Evolutionary conservation across 2,329 filamentous ascomycete species (phyloP).

Genomic region (Diaporthe caulivora): DNA sequence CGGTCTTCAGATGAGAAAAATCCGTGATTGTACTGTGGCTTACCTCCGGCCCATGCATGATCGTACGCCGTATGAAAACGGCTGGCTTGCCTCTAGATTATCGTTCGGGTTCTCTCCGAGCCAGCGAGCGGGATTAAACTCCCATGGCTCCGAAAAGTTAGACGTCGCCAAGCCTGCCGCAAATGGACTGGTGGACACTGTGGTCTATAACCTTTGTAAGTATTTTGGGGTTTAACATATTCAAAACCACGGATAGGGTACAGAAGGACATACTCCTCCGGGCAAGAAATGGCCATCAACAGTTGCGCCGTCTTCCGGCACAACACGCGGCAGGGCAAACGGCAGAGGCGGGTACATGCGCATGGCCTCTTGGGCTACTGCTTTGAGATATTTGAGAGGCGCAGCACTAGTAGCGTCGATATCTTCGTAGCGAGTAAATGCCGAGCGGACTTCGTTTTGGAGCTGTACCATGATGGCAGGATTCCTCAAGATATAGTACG

Average conservation of each 20-base stretch:
- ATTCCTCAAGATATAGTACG: conserved; percentile 47
- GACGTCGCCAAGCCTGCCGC: conserved; percentile 39
- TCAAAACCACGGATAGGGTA: background rate
- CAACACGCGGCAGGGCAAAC: conserved; percentile 35
- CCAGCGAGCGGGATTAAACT: conserved; percentile 43
- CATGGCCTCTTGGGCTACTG: conserved; percentile 38
- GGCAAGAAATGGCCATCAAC: conserved; percentile 41
- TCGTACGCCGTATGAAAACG: conserved; percentile 35
- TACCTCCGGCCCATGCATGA: conserved; percentile 36
- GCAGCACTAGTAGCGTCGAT: conserved; percentile 38
- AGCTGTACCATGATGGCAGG: conserved; percentile 42
- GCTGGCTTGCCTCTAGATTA: conserved; percentile 42
- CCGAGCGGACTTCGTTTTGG: conserved; percentile 43
- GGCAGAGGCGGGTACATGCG: conserved; percentile 39
- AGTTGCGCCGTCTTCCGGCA: conserved; percentile 34
- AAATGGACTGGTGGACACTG: conserved; percentile 41
- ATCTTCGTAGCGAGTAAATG: conserved; percentile 41
- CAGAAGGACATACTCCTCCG: conserved; percentile 38
- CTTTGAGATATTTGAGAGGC: conserved; percentile 37
- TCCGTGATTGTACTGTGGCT: background rate
- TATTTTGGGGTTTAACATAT: background rate
- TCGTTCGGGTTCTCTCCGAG: conserved; percentile 36
- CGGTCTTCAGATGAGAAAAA: background rate
- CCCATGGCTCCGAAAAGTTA: conserved; percentile 39
- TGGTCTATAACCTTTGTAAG: conserved; percentile 30